Base-by-base conservation (phyloP, 768 basidiomycete genomes). In the Mycena indigotica region DNA sequence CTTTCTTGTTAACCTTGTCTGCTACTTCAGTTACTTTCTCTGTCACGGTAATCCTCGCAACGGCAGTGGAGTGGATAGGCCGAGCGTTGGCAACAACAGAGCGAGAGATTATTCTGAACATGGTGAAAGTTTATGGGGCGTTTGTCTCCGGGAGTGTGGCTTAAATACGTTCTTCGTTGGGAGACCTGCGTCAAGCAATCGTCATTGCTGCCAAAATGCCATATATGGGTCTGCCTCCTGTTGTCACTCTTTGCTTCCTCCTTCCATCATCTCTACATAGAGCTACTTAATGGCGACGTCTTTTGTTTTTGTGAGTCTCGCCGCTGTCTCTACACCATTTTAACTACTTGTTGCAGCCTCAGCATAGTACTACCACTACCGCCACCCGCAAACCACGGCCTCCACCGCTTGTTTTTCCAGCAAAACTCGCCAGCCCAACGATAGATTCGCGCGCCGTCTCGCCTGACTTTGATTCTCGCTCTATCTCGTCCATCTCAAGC, bases 21-120 rank as follows among this genome's bases (percentile, higher is more conserved):
- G 79, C 80, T 21, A 72, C 70, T 24, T 80, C 80, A 0, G 73
- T 64, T 1, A 77, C 80, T 57, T 79, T 79, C 55, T 81, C 79
- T 16, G 73, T 74, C 19, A 80, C 69, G 0, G 75, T 75, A 53
- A 80, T 78, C 2, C 57, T 63, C 10, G 72, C 65, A 24, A 67
- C 53, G 5, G 75, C 72, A 12, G 75, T 72, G 1, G 69, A 57
- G 59, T 79, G 78, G 57, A 81, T 63, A 2, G 60, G 32, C 17
- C 76, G 72, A 16, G 61, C 50, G 28, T 58, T 53, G 16, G 58
- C 50, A 39, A 49, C 51, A 21, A 60, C 52, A 23, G 63, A 60
- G 45, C 57, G 56, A 30, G 60, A 21, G 39, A 67, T 41, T 24
- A 56, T 29, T 51, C 57, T 50, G 50, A 57, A 61, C 63, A 67